These are phyloP conservation scores for Boeremia lycopersici DNA, from an alignment of 2,329 filamentous ascomycete genomes.

Conservation along the genomic window DNA sequence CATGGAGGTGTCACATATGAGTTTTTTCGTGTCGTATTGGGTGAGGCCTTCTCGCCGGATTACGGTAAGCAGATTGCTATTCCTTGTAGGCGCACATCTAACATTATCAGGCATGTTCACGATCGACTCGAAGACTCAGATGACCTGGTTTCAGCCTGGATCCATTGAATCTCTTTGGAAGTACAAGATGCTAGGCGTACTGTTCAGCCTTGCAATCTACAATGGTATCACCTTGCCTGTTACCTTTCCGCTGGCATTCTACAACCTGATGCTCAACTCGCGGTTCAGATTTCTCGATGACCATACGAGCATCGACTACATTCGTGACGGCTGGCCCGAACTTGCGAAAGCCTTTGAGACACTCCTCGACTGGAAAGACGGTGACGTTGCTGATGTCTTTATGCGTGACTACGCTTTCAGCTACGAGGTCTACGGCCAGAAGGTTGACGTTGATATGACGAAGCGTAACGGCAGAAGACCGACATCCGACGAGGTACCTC, in stretches of 20 bases:
- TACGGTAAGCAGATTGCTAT: constrained; percentile 60
- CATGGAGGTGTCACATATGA: constrained; percentile 96
- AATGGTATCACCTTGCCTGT: constrained; percentile 92
- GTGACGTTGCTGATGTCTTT: constrained; percentile 81
- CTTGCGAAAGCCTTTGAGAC: constrained; percentile 75
- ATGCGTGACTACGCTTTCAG: constrained; percentile 87
- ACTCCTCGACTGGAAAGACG: constrained; percentile 79
- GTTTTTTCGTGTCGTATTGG: constrained; percentile 85
- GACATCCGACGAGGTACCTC: constrained; percentile 59
- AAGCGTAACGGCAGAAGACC: not conserved
- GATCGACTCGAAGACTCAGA: constrained; percentile 73
- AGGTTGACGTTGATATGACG: constrained; percentile 62
- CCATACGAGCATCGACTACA: constrained; percentile 64
- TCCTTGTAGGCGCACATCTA: constrained; percentile 4
- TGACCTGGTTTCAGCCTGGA: constrained; percentile 87
- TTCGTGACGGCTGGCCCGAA: constrained; percentile 88
- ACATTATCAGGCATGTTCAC: constrained; percentile 68
- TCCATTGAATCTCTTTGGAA: constrained; percentile 86
- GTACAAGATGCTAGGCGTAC: constrained; percentile 83
- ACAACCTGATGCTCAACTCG: constrained; percentile 75
- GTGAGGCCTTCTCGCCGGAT: constrained; percentile 76
- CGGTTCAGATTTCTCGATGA: constrained; percentile 62
- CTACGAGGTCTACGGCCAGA: constrained; percentile 61
- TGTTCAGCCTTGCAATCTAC: constrained; percentile 89
- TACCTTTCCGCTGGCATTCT: constrained; percentile 84